Base-by-base conservation (phyloP, 2,329 filamentous ascomycete species). In the Calonectria pseudoturangicola region DNA sequence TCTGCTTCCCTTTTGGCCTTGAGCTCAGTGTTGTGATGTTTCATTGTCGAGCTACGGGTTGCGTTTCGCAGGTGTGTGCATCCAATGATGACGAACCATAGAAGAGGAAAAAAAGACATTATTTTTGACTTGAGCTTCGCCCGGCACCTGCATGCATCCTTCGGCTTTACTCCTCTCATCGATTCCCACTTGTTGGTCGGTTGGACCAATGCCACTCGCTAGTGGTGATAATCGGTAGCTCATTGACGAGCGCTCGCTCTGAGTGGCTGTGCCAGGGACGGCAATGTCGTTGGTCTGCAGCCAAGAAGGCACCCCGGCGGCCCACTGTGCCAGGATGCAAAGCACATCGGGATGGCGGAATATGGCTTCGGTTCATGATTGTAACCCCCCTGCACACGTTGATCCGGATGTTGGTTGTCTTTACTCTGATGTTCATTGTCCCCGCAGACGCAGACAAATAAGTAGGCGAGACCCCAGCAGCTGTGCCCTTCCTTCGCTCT, bases 201-300 rank as follows among this genome's bases (percentile, higher is more conserved):
- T 12, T 41, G 12, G 21, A 41, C 54, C 30, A 56, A 60, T 60
- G 33, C 54, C 12, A 25, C 33, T 60, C 36, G 54, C 54, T 41
- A 18, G 54, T 60, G 33, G 36, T 60, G 54, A 60, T 60, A 25
- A 25, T 60, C 54, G 39, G 33, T 13, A 21, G 54, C 39, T 36
- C 25, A 30, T 60, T 48, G 8, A 7, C n/a, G 21, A 48, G 25
- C 25, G 45, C 45, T 27, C 27, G 21, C 15, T 21, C 18, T 41
- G 33, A 41, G 36, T 60, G 54, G 54, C 33, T 60, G 54, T n/a
- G 36, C 54, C 54, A 27, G 54, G 54, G 33, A 41, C 36, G 21
- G n/a, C 33, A 41, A 41, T 60, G 54, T 27, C 36, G 54, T 60
- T 60, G 54, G 54, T 41, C 54, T 39, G 54, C 36, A 25, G 54